Evolutionary conservation across 2,329 filamentous ascomycete species (phyloP).

Genomic region (Alternaria brassicae): DNA sequence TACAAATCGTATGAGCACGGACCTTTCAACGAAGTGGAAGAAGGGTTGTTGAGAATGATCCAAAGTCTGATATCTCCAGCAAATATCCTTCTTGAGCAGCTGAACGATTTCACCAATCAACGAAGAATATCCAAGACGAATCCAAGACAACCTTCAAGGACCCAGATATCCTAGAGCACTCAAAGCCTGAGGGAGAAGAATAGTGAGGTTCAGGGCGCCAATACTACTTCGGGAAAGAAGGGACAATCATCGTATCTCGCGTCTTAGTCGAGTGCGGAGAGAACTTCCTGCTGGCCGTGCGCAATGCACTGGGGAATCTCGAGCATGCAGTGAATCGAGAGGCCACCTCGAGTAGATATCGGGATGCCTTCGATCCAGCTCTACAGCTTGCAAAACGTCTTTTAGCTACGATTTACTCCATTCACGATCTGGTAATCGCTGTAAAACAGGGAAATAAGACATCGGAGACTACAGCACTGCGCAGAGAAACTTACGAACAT

Average conservation of each 20-base stretch:
- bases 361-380: no score
- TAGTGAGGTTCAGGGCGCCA: not conserved
- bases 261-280: not conserved
- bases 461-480: no score
- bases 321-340: not conserved
- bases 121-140: conserved; percentile 5
- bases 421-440: no score
- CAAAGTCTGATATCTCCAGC: conserved; percentile 19
- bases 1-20: conserved; percentile 34
- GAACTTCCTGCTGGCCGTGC: not conserved
- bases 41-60: no score
- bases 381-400: no score
- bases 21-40: not conserved
- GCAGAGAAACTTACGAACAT: no score
- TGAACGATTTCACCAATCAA: no score
- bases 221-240: not conserved
- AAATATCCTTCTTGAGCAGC: conserved; percentile 26
- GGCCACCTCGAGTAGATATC: no score
- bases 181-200: not conserved
- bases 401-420: no score
- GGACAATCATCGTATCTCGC: not conserved
- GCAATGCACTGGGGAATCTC: not conserved
- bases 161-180: not conserved
- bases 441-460: no score
- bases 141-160: not conserved